These are phyloP conservation scores for Ustilago nuda DNA, from an alignment of 1,284 basidiomycete genomes.

Conservation along the genomic window DNA sequence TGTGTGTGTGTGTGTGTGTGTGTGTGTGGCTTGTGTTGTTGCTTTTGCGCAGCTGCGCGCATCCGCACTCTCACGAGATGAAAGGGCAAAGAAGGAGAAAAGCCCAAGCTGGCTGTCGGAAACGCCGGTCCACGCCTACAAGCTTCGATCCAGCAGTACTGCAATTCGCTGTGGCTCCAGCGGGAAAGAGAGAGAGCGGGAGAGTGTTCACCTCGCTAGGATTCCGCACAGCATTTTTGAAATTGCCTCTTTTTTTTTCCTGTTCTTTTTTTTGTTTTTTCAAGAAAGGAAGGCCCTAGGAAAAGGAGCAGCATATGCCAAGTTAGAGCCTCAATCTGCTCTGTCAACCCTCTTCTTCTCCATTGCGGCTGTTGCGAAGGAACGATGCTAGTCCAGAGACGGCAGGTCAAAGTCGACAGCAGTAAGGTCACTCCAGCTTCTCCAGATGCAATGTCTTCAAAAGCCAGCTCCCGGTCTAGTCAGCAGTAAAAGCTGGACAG, in stretches of 20 bases:
- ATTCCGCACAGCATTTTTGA: no score
- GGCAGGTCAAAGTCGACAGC: neutral
- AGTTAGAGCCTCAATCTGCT: neutral
- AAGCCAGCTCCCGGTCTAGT: neutral
- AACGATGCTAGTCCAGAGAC: neutral
- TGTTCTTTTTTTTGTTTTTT: no score
- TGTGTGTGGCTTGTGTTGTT: neutral
- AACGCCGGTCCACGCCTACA: neutral
- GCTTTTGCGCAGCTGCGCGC: slow-evolving; percentile 4
- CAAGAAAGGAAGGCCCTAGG: no score
- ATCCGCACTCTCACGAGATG: neutral
- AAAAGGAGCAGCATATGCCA: no score
- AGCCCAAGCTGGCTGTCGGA: neutral
- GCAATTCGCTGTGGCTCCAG: neutral
- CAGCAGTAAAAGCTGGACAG: neutral
- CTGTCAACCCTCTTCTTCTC: neutral
- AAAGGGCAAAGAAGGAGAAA: neutral
- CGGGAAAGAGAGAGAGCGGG: neutral
- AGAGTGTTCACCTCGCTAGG: neutral
- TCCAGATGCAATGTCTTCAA: neutral
- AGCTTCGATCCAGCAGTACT: neutral
- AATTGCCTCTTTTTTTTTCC: no score
- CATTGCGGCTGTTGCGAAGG: neutral
- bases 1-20: no score
- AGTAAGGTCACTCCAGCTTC: neutral